Conservation (phyloP, 2,329 filamentous ascomycete species). For the Claviceps arundinis region DNA sequence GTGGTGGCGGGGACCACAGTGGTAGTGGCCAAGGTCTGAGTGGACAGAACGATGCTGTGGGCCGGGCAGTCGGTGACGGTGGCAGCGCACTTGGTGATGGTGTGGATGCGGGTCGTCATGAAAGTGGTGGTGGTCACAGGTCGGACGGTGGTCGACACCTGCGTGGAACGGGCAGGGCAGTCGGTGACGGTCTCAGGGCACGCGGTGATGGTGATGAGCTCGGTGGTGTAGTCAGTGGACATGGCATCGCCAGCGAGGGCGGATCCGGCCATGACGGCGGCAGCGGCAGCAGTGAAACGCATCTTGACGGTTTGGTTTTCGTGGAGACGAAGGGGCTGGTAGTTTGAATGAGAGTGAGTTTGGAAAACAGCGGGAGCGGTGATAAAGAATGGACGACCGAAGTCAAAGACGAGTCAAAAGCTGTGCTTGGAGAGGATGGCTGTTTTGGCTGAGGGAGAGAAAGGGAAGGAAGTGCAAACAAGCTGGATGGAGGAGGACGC, state of each 20-base stretch:
- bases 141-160: constrained; percentile 23
- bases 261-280: constrained; percentile 26
- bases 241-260: constrained; percentile 14
- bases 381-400: constrained; percentile 46
- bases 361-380: constrained; percentile 18
- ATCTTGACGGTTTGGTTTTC: constrained; percentile 37
- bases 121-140: constrained; percentile 38
- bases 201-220: constrained; percentile 47
- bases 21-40: constrained; percentile 18
- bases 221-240: constrained; percentile 42
- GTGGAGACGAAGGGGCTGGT: constrained; percentile 15
- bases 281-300: constrained; percentile 41
- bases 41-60: constrained; percentile 22
- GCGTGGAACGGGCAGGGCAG: constrained; percentile 38
- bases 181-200: constrained; percentile 46
- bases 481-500: constrained; percentile 20
- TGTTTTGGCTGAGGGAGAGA: constrained; percentile 29
- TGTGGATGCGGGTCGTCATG: constrained; percentile 45
- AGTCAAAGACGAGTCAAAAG: constrained; percentile 33
- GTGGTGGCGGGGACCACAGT: not conserved
- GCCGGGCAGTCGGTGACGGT: constrained; percentile 50
- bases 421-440: constrained; percentile 23
- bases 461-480: constrained; percentile 12
- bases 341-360: not conserved
- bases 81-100: constrained; percentile 47